Evolutionary conservation across 1,139 yeast species (phyloP), one percentile per base, ranked within the genome.

Genomic region (Petasospora rhodanensis): DNA sequence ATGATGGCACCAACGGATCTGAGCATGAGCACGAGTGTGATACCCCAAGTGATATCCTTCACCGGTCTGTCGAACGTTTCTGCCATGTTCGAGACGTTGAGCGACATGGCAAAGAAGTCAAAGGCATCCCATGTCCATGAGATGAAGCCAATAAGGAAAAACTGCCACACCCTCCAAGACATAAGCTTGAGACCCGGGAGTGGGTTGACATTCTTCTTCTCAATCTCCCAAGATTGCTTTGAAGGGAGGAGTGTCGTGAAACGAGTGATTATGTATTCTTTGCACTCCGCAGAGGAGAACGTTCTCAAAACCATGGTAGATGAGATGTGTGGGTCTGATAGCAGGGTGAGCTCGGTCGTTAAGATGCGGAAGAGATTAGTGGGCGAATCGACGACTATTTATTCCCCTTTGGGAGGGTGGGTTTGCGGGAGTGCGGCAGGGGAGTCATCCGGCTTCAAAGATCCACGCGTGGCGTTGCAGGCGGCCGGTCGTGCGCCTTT

Each of bases 101-200:
- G 40, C 3, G 50, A 44, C 8, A 38, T 38, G 19, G 43, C 40
- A 56, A 82, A 83, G 57, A 79, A 83, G 58, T 82, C 93, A 56
- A 81, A 68, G 4, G 93, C 82, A 55, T 82, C 93, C 71, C 84
- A 70, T 5, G 86, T 69, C 93, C 93, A 83, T 19, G 82, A 86
- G 41, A 67, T 52, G 47, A 78, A 76, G 4, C 86, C 87, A 28
- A 78, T 64, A 18, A 64, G 40, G 51, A 80, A 78, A 54, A 78
- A 75, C 34, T 72, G 63, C 85, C 87, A 78, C 40, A 76, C 77
- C 32, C 56, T 60, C 29, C 60, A 53, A 16, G 63, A 62, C 52
- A 79, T 64, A 41, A 55, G 52, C 15, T 55, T 54, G 21, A 78
- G 59, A 19, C 71, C 73, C 0, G 77, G 77, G 26, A 76, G 42